These are phyloP conservation scores for Rhizopogon vesiculosus DNA, from an alignment of 768 basidiomycete species.

Conservation along the genomic window DNA sequence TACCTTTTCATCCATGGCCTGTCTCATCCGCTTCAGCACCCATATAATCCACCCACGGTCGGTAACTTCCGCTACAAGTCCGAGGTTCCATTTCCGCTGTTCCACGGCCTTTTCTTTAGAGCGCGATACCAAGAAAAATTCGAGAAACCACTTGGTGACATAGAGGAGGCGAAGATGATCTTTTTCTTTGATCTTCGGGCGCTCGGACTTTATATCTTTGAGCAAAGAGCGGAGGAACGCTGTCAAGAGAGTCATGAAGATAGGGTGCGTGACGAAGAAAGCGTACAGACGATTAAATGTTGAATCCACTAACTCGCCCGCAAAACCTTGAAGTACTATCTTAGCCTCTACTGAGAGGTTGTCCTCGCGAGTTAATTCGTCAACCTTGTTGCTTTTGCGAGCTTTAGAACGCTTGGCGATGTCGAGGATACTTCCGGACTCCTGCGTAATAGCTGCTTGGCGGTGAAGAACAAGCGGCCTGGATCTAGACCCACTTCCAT, in stretches of 20 bases:
- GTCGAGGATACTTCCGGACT: constrained; percentile 69
- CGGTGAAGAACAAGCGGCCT: constrained; percentile 77
- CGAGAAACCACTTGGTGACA: constrained; percentile 87
- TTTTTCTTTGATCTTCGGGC: constrained; percentile 90
- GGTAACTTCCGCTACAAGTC: constrained; percentile 78
- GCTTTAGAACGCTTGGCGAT: constrained; percentile 55
- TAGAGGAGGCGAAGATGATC: constrained; percentile 88
- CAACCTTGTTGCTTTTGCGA: constrained; percentile 56
- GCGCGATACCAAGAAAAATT: constrained; percentile 70
- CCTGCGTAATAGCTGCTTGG: constrained; percentile 71
- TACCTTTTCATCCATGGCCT: constrained; percentile 90
- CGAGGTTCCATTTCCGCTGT: constrained; percentile 52
- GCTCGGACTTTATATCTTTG: constrained; percentile 91
- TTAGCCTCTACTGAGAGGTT: constrained; percentile 64
- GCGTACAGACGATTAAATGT: constrained; percentile 81
- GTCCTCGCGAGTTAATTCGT: constrained; percentile 67
- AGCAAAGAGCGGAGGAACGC: constrained; percentile 84
- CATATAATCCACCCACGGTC: constrained; percentile 87
- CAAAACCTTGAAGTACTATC: constrained; percentile 61
- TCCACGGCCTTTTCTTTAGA: constrained; percentile 29
- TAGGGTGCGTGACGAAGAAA: constrained; percentile 6
- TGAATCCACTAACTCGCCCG: constrained; percentile 68
- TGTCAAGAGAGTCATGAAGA: constrained; percentile 29
- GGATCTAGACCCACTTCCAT: constrained; percentile 23
- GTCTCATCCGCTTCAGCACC: constrained; percentile 86